Percentiles rank a stretch among this genome's conserved stretches.
Conservation (phyloP, 2,329 filamentous ascomycete species). For the Phaeoacremonium minimum region DNA sequence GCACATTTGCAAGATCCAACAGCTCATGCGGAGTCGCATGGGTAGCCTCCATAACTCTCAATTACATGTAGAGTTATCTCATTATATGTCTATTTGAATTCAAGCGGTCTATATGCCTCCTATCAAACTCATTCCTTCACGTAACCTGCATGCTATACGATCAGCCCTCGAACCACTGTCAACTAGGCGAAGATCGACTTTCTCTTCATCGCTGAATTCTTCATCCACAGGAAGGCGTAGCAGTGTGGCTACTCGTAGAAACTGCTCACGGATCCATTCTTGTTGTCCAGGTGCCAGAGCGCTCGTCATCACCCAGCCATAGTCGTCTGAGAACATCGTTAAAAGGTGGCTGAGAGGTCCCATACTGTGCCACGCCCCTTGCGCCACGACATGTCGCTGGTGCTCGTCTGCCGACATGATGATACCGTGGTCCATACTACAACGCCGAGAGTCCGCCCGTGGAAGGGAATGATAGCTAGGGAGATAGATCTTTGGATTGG, state of each 20-base stretch:
- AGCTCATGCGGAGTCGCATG: no score
- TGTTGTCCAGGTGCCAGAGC: constrained; percentile 11
- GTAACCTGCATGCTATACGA: constrained; percentile 32
- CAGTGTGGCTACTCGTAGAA: constrained; percentile 11
- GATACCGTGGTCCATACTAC: not conserved
- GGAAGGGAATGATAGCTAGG: constrained; percentile 5
- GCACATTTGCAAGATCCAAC: no score
- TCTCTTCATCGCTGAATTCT: not conserved
- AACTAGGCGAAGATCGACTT: constrained; percentile 8
- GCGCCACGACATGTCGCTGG: constrained; percentile 11
- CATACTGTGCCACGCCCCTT: constrained; percentile 16
- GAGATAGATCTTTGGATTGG: constrained; percentile 7
- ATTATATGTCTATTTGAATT: not conserved
- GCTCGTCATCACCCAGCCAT: constrained; percentile 3
- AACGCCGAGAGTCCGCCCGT: not conserved
- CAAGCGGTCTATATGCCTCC: not conserved
- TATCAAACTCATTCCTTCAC: not conserved
- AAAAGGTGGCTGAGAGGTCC: constrained; percentile 14
- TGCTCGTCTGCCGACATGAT: constrained; percentile 7
- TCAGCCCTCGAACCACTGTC: constrained; percentile 37
- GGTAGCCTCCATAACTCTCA: no score
- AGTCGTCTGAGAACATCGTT: constrained; percentile 13
- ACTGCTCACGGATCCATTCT: constrained; percentile 13
- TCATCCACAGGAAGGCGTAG: constrained; percentile 5
- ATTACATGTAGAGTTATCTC: no score